These are phyloP conservation scores for Ganoderma multipileum DNA, from an alignment of 1,284 basidiomycete genomes.

Conservation along the genomic window DNA sequence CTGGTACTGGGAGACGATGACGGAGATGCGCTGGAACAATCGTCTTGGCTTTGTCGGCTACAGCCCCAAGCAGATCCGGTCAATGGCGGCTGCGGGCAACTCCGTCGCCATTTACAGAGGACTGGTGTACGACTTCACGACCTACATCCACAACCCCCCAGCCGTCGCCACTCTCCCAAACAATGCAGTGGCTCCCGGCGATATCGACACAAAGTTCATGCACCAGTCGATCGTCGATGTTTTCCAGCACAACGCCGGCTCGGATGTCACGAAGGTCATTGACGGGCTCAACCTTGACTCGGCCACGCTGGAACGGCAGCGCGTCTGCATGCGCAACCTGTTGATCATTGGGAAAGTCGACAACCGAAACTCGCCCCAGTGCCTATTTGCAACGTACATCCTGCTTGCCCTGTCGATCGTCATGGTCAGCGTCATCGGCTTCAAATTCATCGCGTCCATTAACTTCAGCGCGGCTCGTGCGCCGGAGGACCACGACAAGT, in stretches of 20 bases:
- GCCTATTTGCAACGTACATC: conserved; percentile 92
- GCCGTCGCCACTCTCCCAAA: conserved; percentile 64
- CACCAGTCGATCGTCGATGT: conserved; percentile 73
- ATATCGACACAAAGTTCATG: conserved; percentile 82
- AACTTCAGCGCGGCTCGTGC: conserved; percentile 86
- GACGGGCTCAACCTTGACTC: conserved; percentile 71
- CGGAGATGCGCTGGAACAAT: conserved; percentile 86
- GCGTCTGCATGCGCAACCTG: conserved; percentile 90
- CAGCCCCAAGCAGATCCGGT: conserved; percentile 80
- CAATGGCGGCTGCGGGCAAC: conserved; percentile 68
- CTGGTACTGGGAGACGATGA: conserved; percentile 97
- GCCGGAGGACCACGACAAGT: conserved; percentile 98
- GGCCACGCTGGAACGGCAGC: conserved; percentile 79
- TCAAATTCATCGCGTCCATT: conserved; percentile 97
- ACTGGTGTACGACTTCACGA: conserved; percentile 88
- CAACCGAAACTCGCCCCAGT: conserved; percentile 90
- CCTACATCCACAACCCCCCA: conserved; percentile 70
- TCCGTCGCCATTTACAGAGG: conserved; percentile 86
- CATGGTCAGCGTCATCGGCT: conserved; percentile 96
- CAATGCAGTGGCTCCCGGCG: conserved; percentile 52
- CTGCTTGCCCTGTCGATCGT: conserved; percentile 89
- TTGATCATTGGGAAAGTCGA: conserved; percentile 94
- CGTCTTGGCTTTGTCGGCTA: conserved; percentile 92
- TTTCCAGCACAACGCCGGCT: conserved; percentile 86
- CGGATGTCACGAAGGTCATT: conserved; percentile 86